Evolutionary conservation across 2,329 filamentous ascomycete genomes (phyloP), one percentile per base, ranked within the genome.

Genomic region (Ceratocystis variospora): DNA sequence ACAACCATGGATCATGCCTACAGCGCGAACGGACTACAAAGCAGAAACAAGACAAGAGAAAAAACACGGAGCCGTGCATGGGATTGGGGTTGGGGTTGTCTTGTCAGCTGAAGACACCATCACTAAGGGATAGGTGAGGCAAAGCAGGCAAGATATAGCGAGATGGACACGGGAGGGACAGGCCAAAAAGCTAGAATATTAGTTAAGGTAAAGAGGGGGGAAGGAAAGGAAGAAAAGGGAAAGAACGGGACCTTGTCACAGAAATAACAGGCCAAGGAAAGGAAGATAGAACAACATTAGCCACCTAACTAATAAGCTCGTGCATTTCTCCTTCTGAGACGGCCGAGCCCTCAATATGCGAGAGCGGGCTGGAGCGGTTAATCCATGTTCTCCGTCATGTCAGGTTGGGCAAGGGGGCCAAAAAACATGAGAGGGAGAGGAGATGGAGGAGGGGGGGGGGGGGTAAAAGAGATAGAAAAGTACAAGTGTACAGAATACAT

Each of bases 361-460:
- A 45, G 44, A 44, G 61, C 61, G 61, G 61, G 44, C 61, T 45
- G 61, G 19, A 62, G 25, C 41, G 41, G 41, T 19, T 28, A 45
- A 59, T 59, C 53, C 53, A 59, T 59, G 53, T 59, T 59, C 25
- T 33, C 53, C 53, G 53, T 61, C 59, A 62, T 22, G 37, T 44
- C 61, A 45, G 37, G 33, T 25, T 45, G 61, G 41, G 61, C 22
- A 62, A 25, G 61, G 37, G 61, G 41, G 19, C 10, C 12, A 37
- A 37, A 37, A 37, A 37, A 12, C 33, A 37, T 12, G 33, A 37
- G 33, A 37, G 33, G 33, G 33, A 10, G n/a, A 28, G 28, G 28
- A 17, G n/a, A n/a, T 10, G 19, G 59, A 44, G 19, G 19, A 8
- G 31, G 33, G 37, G 19, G 15, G 31, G 33, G 31, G 59, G 33